Percentiles rank a stretch among this genome's conserved stretches.
Conservation (phyloP, 345 rosid genomes). For the Brassica carinata region DNA sequence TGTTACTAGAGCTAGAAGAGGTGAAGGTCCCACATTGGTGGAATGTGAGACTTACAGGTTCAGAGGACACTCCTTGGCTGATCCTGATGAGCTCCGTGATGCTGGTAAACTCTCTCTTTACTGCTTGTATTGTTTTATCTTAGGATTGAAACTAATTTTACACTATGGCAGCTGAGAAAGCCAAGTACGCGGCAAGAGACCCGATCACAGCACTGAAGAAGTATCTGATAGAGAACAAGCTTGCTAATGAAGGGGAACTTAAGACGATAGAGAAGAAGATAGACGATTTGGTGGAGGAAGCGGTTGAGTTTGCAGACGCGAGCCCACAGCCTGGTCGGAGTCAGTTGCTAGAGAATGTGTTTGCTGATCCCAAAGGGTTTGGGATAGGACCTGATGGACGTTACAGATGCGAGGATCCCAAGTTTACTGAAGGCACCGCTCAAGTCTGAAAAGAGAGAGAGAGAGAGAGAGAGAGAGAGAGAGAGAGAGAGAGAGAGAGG, state of each 20-base stretch:
- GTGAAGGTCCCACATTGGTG: constrained; percentile 88
- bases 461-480: too few relatives aligned
- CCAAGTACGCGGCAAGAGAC: constrained; percentile 73
- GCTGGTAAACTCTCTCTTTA: constrained; percentile 47
- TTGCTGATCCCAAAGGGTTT: constrained; percentile 88
- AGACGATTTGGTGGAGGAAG: constrained; percentile 69
- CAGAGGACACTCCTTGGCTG: constrained; percentile 94
- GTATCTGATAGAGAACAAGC: constrained; percentile 60
- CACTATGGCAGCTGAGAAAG: constrained; percentile 69
- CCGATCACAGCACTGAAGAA: constrained; percentile 77
- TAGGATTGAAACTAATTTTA: not conserved
- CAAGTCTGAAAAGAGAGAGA: constrained; percentile 50
- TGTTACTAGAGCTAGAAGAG: constrained; percentile 72
- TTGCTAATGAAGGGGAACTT: constrained; percentile 64
- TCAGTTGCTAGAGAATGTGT: constrained; percentile 80
- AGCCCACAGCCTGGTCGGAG: constrained; percentile 69
- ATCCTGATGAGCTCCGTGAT: constrained; percentile 94
- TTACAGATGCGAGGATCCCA: constrained; percentile 85
- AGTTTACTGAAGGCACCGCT: constrained; percentile 86
- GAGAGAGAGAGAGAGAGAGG: too few relatives aligned
- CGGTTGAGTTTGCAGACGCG: constrained; percentile 79
- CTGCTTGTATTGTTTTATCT: not conserved
- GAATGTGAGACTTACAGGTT: constrained; percentile 91
- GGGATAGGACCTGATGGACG: constrained; percentile 73
- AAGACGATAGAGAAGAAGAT: constrained; percentile 81